Evolutionary conservation across 805 yeast species (phyloP).

Genomic region (Schwanniomyces vanrijiae): DNA sequence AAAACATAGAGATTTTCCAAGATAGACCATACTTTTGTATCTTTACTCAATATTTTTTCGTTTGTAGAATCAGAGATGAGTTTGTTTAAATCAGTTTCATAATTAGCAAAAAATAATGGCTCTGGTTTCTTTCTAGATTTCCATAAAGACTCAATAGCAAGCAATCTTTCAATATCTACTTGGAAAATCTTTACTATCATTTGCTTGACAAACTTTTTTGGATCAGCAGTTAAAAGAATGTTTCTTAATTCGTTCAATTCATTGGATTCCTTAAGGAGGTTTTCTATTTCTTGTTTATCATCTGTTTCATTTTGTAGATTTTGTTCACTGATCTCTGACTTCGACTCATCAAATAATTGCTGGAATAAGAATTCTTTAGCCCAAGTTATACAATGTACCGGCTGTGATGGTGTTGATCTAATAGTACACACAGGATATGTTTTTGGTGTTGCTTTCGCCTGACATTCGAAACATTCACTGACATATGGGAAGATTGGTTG

Average conservation of each 20-base stretch:
- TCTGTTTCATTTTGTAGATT: conserved; percentile 49
- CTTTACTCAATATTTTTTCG: conserved; percentile 21
- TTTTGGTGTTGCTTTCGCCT: conserved; percentile 82
- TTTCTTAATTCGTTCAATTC: conserved; percentile 49
- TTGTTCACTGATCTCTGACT: conserved; percentile 13
- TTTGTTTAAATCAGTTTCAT: conserved; percentile 11
- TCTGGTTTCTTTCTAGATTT: conserved; percentile 65
- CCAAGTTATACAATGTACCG: conserved; percentile 97
- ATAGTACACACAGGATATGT: conserved; percentile 96
- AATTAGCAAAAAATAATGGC: conserved; percentile 47
- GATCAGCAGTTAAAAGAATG: conserved; percentile 12
- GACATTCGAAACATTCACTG: conserved; percentile 94
- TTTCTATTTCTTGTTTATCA: conserved; percentile 62
- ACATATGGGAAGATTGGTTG: conserved; percentile 83
- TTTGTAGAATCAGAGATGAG: conserved; percentile 15
- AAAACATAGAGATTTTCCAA: conserved; percentile 66
- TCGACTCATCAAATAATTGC: conserved; percentile 67
- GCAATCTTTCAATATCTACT: conserved; percentile 75
- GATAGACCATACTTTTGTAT: conserved; percentile 58
- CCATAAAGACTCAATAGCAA: conserved; percentile 76
- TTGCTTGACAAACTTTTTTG: conserved; percentile 26
- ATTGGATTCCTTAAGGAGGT: conserved; percentile 64
- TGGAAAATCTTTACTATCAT: conserved; percentile 63
- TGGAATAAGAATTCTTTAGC: conserved; percentile 87
- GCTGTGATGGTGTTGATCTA: conserved; percentile 94